Base-by-base conservation (phyloP, 2,329 filamentous ascomycete genomes). In the Clarireedia hainanense region DNA sequence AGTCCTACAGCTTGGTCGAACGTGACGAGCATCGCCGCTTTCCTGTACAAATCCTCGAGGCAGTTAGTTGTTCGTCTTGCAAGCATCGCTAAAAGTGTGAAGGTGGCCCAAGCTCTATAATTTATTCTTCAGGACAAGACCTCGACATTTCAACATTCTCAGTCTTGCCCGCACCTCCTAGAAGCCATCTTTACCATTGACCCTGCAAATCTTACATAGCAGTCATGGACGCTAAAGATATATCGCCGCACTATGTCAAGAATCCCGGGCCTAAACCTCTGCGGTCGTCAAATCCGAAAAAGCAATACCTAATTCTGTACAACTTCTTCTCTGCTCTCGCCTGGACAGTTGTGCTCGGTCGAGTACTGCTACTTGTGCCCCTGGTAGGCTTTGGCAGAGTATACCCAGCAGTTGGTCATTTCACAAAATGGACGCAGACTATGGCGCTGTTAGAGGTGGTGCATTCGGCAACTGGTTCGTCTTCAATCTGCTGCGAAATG, bases 381-480 rank as follows among this genome's bases (percentile, higher is more conserved):
- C 64, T 76, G 24, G 70, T 74, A n/a, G 80, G 81, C 7, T 79
- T 83, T 53, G 73, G 74, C 15, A 75, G 78, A 52, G 83, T 88
- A 48, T 86, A 84, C 66, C 69, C 75, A 5, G 78, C 75, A 45
- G 78, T 84, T 7, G 86, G 87, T 62, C 74, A 80, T 51, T 91
- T 85, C 70, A 83, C 83, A 47, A 85, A 86, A 66, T 84, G 83
- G 80, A 91, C 88, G 55, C 94, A 99, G 77, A 94, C 88, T 3
- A 72, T 89, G 53, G 94, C 94, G 0, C 73, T 83, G 46, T 75
- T 96, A 69, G 94, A 99, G 75, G 80, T 97, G 47, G 67, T 91
- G 59, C 92, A 97, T 74, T 86, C 89, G 49, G 70, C 88, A 0
- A 71, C 88, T 36, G 89, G 91, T 91, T 74, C 57, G 77, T 68